These are phyloP conservation scores for Trichosporon ovoides DNA, from an alignment of 1,284 basidiomycete species.

Conservation along the genomic window DNA sequence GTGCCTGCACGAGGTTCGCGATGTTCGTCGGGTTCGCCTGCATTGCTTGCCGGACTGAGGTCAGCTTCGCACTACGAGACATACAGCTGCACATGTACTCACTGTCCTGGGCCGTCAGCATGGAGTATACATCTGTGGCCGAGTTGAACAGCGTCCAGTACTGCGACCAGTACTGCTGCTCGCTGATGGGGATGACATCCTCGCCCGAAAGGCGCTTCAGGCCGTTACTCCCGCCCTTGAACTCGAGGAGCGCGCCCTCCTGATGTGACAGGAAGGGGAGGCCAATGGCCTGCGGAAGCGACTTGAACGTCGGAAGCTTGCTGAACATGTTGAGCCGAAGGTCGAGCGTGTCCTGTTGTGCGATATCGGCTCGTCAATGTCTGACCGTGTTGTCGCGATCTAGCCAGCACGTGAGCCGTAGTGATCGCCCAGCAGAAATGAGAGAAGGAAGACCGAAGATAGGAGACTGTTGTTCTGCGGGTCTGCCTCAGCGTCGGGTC, in stretches of 20 bases:
- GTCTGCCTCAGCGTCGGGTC: not conserved
- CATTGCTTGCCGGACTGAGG: slow-evolving; percentile 70
- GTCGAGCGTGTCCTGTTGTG: no score
- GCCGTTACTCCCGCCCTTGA: slow-evolving; percentile 71
- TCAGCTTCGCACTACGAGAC: not conserved
- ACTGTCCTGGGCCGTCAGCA: slow-evolving; percentile 81
- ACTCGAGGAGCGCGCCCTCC: slow-evolving; percentile 81
- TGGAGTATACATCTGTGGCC: slow-evolving; percentile 79
- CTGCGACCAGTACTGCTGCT: slow-evolving; percentile 74
- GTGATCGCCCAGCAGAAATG: no score
- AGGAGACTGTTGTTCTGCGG: not conserved
- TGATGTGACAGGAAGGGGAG: slow-evolving; percentile 51
- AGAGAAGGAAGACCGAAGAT: no score
- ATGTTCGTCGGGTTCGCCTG: slow-evolving; percentile 75
- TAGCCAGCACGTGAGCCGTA: no score
- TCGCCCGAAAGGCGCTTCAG: slow-evolving; percentile 66
- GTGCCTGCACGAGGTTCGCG: slow-evolving; percentile 68
- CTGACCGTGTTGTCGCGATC: no score
- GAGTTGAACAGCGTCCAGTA: slow-evolving; percentile 79
- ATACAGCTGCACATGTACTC: slow-evolving; percentile 36
- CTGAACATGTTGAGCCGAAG: slow-evolving; percentile 32
- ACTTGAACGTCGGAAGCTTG: slow-evolving; percentile 43
- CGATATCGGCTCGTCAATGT: no score
- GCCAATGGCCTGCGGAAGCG: slow-evolving; percentile 45
- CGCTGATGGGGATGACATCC: slow-evolving; percentile 64